Conservation (phyloP, 148 eudicot genomes). For the Bassia scoparia region DNA sequence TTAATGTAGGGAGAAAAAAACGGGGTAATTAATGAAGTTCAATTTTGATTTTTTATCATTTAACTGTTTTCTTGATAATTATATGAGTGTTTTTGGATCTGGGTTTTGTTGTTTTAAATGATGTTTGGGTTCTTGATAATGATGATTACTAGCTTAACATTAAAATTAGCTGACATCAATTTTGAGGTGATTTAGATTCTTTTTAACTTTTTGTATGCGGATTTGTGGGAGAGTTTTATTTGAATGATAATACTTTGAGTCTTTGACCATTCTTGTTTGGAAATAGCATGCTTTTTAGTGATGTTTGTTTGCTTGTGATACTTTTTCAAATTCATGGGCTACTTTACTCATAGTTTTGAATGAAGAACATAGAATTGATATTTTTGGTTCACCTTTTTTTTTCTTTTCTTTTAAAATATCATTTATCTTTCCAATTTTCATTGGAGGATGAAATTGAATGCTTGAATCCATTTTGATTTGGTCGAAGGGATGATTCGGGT, state of each 20-base stretch:
- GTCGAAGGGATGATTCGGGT: neutral
- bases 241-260: slow-evolving; percentile 11
- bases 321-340: slow-evolving; percentile 19
- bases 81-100: slow-evolving; percentile 24
- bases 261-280: slow-evolving; percentile 17
- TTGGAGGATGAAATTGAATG: slow-evolving; percentile 3
- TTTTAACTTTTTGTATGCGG: slow-evolving; percentile 7
- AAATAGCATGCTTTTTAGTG: slow-evolving; percentile 10
- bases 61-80: neutral
- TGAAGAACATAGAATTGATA: slow-evolving; percentile 17
- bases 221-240: slow-evolving; percentile 21
- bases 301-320: slow-evolving; percentile 19
- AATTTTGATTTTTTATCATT: neutral
- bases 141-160: neutral
- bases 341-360: slow-evolving; percentile 11
- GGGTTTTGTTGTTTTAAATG: neutral
- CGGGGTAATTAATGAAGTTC: neutral
- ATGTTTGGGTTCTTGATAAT: neutral
- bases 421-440: neutral
- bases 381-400: slow-evolving; percentile 1
- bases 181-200: slow-evolving; percentile 1
- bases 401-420: too few relatives aligned
- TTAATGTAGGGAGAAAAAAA: neutral
- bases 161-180: slow-evolving; percentile 10
- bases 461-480: slow-evolving; percentile 5